Evolutionary conservation across 352 stramenopile genomes (phyloP), one percentile per base, ranked within the genome.

Genomic region (Phytopythium montanum): DNA sequence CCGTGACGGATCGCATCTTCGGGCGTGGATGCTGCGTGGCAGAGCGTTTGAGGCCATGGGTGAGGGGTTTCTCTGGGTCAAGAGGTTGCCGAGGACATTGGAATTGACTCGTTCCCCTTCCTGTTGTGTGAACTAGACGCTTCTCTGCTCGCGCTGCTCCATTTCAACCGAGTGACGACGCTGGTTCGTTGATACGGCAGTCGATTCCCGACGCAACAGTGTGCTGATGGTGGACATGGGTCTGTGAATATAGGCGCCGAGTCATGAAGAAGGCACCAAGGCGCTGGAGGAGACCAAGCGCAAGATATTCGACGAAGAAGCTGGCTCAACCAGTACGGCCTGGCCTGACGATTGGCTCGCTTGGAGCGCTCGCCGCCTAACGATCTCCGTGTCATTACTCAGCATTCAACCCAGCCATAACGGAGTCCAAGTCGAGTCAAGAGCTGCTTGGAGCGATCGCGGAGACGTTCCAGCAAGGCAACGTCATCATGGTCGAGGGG

Each of bases 81-180:
- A 4, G 3, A 14, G 18, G 18, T n/a, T 21, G 8, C 18, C 5
- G 9, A 10, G 25, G 21, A 33, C 21, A 46, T 29, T 14, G 31
- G 18, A 41, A 14, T 12, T 49, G 13, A 36, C 10, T 18, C 19
- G 16, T 31, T 28, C 34, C 7, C 16, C 25, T 21, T 38, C 33
- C 33, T 38, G 3, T 38, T 13, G 34, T 56, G 1, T 4, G 19
- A 16, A 26, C 2, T 21, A 77, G 69, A 65, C 16, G 70, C 75
- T n/a, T 64, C 76, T 16, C 51, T 92, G 31, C 64, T 92, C 18
- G 82, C 82, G 1, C 80, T 87, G 76, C 52, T 92, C n/a, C 82
- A 92, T 42, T 92, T 73, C 58, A 87, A 71, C 38, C 72, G 79
- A 25, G 75, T 87, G 14, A 71, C 65, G 1, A 68, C 45, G 19